Evolutionary conservation across 2,329 filamentous ascomycete genomes (phyloP), one percentile per base, ranked within the genome.

Genomic region (Pleurostoma richardsiae): DNA sequence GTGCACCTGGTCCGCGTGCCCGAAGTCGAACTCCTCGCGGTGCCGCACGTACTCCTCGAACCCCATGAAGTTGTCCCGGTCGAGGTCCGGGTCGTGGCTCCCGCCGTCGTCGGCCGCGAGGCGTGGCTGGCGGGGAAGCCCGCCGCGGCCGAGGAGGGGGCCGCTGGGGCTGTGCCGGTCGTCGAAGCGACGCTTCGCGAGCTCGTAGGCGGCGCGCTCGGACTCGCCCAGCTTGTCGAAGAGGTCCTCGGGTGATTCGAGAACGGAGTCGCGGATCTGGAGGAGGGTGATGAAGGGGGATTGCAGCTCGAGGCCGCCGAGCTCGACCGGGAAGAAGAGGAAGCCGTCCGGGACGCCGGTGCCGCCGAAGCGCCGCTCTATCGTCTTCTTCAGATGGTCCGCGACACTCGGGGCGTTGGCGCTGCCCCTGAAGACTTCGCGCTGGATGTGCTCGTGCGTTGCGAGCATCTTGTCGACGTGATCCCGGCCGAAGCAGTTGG

Each of bases 401-500:
- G 65, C 3, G 69, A 70, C 6, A 19, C 19, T 19, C 11, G 60
- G 60, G 11, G 56, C 53, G 38, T 57, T 59, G 6, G 42, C 41
- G 6, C 30, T 42, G 4, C 63, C 56, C 4, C 61, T 57, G 56
- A 82, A 82, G 3, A 82, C 57, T 3, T 64, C 60, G 26, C 61
- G 61, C 54, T 82, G 77, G 43, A 82, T 79, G 31, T 70, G 67
- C 38, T 67, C 67, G 44, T 80, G 69, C 0, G 76, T 76, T 3
- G 64, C 59, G 44, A 82, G 67, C 46, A 79, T 73, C 64, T 72
- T 73, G 51, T 81, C 74, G 45, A 82, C 71, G 55, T 83, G 79
- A 39, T 68, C 61, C 26, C 71, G 69, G 0, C 76, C 76, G 50
- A 80, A 78, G 51, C 75, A 79, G 47, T 74, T 68, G 10, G 76